Evolutionary conservation across 176 grass and related monocot species (phyloP).

Genomic region (Phoenix roebelenii): DNA sequence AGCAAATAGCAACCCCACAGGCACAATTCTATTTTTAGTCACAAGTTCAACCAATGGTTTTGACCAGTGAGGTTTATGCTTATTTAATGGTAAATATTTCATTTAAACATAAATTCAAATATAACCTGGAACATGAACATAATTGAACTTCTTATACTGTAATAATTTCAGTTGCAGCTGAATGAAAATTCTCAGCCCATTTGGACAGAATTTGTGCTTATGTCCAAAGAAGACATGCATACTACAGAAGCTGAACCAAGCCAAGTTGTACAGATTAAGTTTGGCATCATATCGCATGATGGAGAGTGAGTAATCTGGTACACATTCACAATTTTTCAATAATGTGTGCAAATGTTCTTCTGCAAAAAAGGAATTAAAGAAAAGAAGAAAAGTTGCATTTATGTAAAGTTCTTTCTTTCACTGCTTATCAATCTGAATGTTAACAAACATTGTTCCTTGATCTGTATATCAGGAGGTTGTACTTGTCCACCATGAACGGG

Average conservation of each 20-base stretch:
- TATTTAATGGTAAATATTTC: too few relatives aligned
- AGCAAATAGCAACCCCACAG: too few relatives aligned
- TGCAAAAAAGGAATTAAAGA: too few relatives aligned
- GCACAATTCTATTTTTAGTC: too few relatives aligned
- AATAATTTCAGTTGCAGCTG: constrained; percentile 73
- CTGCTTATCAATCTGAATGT: neutral
- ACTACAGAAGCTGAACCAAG: constrained; percentile 35
- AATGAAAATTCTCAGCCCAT: constrained; percentile 92
- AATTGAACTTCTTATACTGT: constrained; percentile 9
- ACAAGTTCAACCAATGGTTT: too few relatives aligned
- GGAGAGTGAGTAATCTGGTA: constrained; percentile 47
- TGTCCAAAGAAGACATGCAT: constrained; percentile 24
- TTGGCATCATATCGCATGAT: constrained; percentile 49
- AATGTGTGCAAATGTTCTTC: too few relatives aligned
- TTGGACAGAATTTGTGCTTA: constrained; percentile 73
- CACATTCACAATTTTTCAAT: neutral
- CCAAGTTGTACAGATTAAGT: constrained; percentile 41
- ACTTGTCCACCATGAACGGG: constrained; percentile 49
- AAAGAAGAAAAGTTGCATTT: too few relatives aligned
- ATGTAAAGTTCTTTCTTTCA: too few relatives aligned
- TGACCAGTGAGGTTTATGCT: too few relatives aligned
- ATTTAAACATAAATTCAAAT: too few relatives aligned
- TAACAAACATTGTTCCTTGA: constrained; percentile 25
- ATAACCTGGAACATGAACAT: neutral
- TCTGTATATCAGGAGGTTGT: constrained; percentile 56